These are phyloP conservation scores for Pythium rishiriense DNA, from an alignment of 352 stramenopile genomes.

Conservation along the genomic window DNA sequence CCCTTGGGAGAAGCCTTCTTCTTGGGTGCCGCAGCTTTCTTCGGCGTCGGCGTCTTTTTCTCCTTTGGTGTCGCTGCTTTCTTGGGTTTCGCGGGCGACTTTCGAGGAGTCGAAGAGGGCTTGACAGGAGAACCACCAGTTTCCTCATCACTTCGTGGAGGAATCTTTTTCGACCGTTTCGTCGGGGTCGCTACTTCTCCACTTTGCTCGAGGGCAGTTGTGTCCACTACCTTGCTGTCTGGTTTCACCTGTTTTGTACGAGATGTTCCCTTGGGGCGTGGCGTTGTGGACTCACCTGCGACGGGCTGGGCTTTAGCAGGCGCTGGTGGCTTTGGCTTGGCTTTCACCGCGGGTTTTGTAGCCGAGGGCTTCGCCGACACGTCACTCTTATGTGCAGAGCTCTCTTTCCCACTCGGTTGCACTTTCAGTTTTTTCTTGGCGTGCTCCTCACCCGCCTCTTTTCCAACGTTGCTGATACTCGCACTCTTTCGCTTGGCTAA, in stretches of 20 bases:
- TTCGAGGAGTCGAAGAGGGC: neutral
- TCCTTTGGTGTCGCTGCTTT: slow-evolving; percentile 4
- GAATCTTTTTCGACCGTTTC: slow-evolving; percentile 13
- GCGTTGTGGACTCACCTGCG: neutral
- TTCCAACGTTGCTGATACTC: neutral
- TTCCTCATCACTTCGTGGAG: neutral
- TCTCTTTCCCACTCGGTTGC: neutral
- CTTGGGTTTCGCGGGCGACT: slow-evolving; percentile 22
- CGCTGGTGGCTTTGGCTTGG: neutral
- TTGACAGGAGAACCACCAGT: neutral
- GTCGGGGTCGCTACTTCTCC: slow-evolving; percentile 7
- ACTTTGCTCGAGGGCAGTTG: neutral
- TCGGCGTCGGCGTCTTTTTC: slow-evolving; percentile 9
- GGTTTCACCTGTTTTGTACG: slow-evolving; percentile 2
- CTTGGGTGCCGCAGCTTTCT: neutral
- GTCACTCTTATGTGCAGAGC: slow-evolving; percentile 1
- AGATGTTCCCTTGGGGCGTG: neutral
- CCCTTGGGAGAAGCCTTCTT: slow-evolving; percentile 6
- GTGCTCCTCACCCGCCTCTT: slow-evolving; percentile 14
- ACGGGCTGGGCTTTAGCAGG: neutral
- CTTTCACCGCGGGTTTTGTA: neutral
- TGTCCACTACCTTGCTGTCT: neutral
- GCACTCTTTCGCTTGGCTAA: slow-evolving; percentile 19
- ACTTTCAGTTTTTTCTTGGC: slow-evolving; percentile 19
- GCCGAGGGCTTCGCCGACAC: neutral